These are phyloP conservation scores for Penicillium malachiteum DNA, from an alignment of 495 filamentous ascomycete genomes.

Conservation along the genomic window DNA sequence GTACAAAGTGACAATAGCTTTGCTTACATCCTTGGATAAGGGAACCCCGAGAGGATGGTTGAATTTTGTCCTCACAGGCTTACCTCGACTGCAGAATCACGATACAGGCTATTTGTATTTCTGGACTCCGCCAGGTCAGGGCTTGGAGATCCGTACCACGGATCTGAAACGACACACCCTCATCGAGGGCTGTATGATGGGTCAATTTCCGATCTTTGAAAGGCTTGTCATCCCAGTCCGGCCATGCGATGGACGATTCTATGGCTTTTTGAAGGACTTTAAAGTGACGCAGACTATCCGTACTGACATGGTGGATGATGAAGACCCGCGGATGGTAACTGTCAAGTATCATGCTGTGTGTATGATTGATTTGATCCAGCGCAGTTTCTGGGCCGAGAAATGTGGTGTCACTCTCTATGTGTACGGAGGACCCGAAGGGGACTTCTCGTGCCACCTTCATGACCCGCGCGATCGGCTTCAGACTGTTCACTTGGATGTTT, in stretches of 20 bases:
- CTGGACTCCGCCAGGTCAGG: slow-evolving; percentile 23
- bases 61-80: slow-evolving; percentile 29
- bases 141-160: slow-evolving; percentile 37
- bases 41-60: slow-evolving; percentile 29
- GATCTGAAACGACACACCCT: slow-evolving; percentile 26
- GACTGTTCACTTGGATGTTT: slow-evolving; percentile 18
- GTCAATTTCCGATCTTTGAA: slow-evolving; percentile 25
- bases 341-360: slow-evolving; percentile 34
- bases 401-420: slow-evolving; percentile 32
- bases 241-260: slow-evolving; percentile 25
- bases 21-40: slow-evolving; percentile 17
- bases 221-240: slow-evolving; percentile 33
- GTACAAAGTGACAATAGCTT: slow-evolving; percentile 25
- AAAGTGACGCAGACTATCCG: slow-evolving; percentile 32
- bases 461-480: slow-evolving; percentile 8
- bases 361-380: slow-evolving; percentile 29
- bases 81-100: slow-evolving; percentile 24
- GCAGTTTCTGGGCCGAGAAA: slow-evolving; percentile 34
- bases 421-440: slow-evolving; percentile 35
- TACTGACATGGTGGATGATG: slow-evolving; percentile 3
- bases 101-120: slow-evolving; percentile 35
- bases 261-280: slow-evolving; percentile 34
- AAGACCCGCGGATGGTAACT: not conserved
- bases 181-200: slow-evolving; percentile 35
- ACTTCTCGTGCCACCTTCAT: slow-evolving; percentile 22